phyloP scores from a whole-genome alignment of 257 asterid species.

The Rubia yunnanensis region DNA sequence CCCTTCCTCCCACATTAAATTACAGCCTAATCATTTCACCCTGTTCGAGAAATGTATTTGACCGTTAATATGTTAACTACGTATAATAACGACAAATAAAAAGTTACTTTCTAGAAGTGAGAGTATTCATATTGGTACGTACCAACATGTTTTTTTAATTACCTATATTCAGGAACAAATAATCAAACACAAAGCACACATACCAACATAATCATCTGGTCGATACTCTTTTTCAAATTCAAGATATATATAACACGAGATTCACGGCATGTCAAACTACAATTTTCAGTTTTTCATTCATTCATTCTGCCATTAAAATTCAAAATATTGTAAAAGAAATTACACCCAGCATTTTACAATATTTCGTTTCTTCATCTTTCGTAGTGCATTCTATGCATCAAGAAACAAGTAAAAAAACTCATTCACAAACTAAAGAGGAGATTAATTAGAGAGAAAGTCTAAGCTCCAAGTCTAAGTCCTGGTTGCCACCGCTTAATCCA shows the following conservation, averaged over 20 bases:
- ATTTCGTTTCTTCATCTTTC: neutral
- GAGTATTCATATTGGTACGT: neutral
- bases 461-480: slow-evolving; percentile 91
- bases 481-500: slow-evolving; percentile 42
- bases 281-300: neutral
- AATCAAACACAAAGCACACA: neutral
- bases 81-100: too few relatives aligned
- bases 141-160: neutral
- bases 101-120: too few relatives aligned
- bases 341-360: slow-evolving; percentile 2
- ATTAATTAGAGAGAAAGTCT: slow-evolving; percentile 42
- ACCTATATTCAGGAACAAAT: too few relatives aligned
- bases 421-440: too few relatives aligned
- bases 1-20: too few relatives aligned
- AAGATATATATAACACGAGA: neutral
- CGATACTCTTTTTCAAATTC: too few relatives aligned
- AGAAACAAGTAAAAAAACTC: neutral
- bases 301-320: neutral
- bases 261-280: neutral
- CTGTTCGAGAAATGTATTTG: too few relatives aligned
- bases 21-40: too few relatives aligned
- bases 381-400: slow-evolving; percentile 2
- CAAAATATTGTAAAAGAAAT: neutral
- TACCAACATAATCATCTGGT: neutral
- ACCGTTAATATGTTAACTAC: too few relatives aligned